Conservation (phyloP, 352 stramenopile genomes). For the Globisporangium middletonii region DNA sequence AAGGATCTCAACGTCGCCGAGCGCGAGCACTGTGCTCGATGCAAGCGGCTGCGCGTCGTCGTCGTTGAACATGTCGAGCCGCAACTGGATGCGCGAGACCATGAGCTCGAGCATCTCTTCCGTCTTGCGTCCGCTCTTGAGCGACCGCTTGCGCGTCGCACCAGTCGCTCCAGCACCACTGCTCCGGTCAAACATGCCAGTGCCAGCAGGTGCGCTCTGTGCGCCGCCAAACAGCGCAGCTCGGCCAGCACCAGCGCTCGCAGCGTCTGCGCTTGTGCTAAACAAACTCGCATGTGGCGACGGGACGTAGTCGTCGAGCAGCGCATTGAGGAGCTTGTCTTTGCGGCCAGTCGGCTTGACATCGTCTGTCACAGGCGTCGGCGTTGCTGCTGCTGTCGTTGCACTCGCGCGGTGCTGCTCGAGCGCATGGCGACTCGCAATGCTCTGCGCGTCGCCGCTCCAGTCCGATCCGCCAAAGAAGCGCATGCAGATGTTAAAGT, state of each 20-base stretch:
- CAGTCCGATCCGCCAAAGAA: slow-evolving; percentile 86
- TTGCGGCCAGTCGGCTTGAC: slow-evolving; percentile 24
- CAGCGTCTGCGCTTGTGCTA: slow-evolving; percentile 23
- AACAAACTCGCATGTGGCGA: slow-evolving; percentile 50
- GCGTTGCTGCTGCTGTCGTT: not conserved
- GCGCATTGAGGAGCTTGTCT: slow-evolving; percentile 69
- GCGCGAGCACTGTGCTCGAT: slow-evolving; percentile 64
- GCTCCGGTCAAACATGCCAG: slow-evolving; percentile 9
- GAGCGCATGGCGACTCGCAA: slow-evolving; percentile 19
- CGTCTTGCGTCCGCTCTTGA: slow-evolving; percentile 79
- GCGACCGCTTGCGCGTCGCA: slow-evolving; percentile 36
- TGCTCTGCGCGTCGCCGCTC: slow-evolving; percentile 48
- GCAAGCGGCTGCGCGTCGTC: slow-evolving; percentile 62
- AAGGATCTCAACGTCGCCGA: slow-evolving; percentile 79
- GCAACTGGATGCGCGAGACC: slow-evolving; percentile 75
- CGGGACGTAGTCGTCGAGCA: slow-evolving; percentile 83
- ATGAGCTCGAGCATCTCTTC: slow-evolving; percentile 87
- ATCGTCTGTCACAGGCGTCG: not conserved
- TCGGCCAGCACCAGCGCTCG: slow-evolving; percentile 7
- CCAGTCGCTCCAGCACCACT: slow-evolving; percentile 8
- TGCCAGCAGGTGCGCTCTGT: slow-evolving; percentile 26
- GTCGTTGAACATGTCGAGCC: slow-evolving; percentile 82
- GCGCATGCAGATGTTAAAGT: slow-evolving; percentile 86
- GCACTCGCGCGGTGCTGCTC: not conserved
- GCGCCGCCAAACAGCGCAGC: slow-evolving; percentile 34